Evolutionary conservation across 345 rosid genomes (phyloP).

Genomic region (Microcos paniculata): DNA sequence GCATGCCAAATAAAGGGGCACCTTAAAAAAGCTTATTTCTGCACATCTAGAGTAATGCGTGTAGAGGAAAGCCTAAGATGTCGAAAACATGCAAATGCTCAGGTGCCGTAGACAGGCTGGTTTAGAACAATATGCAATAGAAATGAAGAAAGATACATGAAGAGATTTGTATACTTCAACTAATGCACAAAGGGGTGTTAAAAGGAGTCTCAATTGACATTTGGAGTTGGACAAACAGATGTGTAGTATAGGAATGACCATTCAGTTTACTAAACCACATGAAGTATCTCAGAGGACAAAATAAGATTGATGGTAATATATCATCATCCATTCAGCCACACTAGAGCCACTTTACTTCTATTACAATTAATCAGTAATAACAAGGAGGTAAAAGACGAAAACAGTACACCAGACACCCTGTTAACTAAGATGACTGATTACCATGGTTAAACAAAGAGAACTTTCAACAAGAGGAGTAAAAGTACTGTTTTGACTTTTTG

Average conservation of each 20-base stretch:
- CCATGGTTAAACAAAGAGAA: not conserved
- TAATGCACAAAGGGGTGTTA: too few species aligned
- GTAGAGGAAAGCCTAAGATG: not conserved
- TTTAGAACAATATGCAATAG: not conserved
- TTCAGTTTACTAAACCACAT: not conserved
- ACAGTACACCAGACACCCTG: not conserved
- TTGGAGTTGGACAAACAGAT: not conserved
- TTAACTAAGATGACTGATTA: not conserved
- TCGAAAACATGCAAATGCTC: constrained; percentile 1
- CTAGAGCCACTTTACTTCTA: not conserved
- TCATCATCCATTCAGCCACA: not conserved
- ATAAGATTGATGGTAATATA: not conserved
- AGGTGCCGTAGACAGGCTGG: not conserved
- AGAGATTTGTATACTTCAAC: too few species aligned
- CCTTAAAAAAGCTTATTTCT: not conserved
- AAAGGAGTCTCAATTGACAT: too few species aligned
- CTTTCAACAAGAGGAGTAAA: not conserved
- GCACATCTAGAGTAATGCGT: not conserved
- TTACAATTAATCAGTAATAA: not conserved
- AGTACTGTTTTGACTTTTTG: not conserved
- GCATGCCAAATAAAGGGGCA: constrained; percentile 26
- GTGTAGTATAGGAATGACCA: not conserved
- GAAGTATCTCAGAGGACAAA: not conserved
- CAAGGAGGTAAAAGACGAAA: not conserved
- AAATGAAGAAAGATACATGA: not conserved